Evolutionary conservation across 805 yeast genomes (phyloP).

Genomic region (Hanseniaspora valbyensis): DNA sequence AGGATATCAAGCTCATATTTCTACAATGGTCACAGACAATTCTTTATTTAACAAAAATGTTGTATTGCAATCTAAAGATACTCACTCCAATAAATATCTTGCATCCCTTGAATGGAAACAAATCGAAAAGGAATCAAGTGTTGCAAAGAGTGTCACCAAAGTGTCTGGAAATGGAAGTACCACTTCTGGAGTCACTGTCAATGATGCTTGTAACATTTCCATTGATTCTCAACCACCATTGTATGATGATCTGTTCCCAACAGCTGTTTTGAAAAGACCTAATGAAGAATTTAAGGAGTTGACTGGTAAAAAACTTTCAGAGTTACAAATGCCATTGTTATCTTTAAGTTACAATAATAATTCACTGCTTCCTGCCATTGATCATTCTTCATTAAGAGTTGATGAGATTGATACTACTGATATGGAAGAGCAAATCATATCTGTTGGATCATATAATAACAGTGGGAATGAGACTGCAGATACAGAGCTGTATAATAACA

Average conservation of each 20-base stretch:
- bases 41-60: neutral
- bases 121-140: neutral
- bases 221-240: slow-evolving; percentile 14
- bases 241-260: slow-evolving; percentile 16
- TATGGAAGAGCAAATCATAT: slow-evolving; percentile 7
- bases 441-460: neutral
- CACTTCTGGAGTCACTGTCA: slow-evolving; percentile 7
- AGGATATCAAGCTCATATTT: slow-evolving; percentile 25
- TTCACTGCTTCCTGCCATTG: slow-evolving; percentile 12
- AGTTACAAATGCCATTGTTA: neutral
- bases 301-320: neutral
- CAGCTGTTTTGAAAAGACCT: slow-evolving; percentile 14
- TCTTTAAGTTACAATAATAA: neutral
- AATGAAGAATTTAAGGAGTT: slow-evolving; percentile 12
- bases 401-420: slow-evolving; percentile 16
- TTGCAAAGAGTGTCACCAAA: neutral
- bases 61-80: neutral
- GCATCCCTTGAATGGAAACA: neutral
- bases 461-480: slow-evolving; percentile 16
- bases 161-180: slow-evolving; percentile 9
- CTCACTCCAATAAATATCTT: neutral
- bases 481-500: slow-evolving; percentile 26
- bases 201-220: slow-evolving; percentile 1
- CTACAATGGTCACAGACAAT: slow-evolving; percentile 25
- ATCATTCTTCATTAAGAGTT: slow-evolving; percentile 12